Base-by-base conservation (phyloP, 2,329 filamentous ascomycete genomes). In the Parastagonospora nodorum region DNA sequence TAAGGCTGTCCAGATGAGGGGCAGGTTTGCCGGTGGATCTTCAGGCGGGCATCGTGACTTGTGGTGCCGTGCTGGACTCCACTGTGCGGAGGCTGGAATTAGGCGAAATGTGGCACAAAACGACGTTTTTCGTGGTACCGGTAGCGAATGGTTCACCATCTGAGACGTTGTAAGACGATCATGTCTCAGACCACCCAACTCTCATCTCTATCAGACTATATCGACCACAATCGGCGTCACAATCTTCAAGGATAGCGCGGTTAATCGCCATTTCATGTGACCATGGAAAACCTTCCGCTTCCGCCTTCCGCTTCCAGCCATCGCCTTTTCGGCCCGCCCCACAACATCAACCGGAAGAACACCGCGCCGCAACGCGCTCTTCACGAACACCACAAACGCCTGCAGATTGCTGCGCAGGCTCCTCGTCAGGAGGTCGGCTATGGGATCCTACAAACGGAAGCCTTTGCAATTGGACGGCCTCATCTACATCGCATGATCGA, bases 281-380 rank as follows among this genome's bases (percentile, higher is more conserved):
- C 15, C 27, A 41, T 30, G 45, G 39, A n/a, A 40, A 32, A 43
- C 24, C 33, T 46, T 46, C 35, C 45, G 45, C 45, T 38, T 48
- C 29, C 45, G 39, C 45, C 45, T 48, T 37, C 45, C 45, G 45
- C 32, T 38, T 48, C 40, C 40, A 48, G 45, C 45, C 45, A 35
- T 42, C 39, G 30, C 30, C 16, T 40, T 48, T 48, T 35, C 38
- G 38, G 32, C 38, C 40, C 31, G 38, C 45, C 45, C 45, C 45
- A 48, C 45, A 38, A 29, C 27, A 38, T 12, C 24, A 37, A 33
- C 38, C 39, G 40, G 45, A 43, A 48, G 45, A 43, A 48, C 39
- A 36, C 45, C 19, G 38, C 39, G 45, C 45, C 45, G 39, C 45
- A 39, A 31, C 45, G 39, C 40, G 45, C 39, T 43, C 45, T 48